These are phyloP conservation scores for Ganoderma resinaceum DNA, from an alignment of 1,284 basidiomycete genomes.

Conservation along the genomic window DNA sequence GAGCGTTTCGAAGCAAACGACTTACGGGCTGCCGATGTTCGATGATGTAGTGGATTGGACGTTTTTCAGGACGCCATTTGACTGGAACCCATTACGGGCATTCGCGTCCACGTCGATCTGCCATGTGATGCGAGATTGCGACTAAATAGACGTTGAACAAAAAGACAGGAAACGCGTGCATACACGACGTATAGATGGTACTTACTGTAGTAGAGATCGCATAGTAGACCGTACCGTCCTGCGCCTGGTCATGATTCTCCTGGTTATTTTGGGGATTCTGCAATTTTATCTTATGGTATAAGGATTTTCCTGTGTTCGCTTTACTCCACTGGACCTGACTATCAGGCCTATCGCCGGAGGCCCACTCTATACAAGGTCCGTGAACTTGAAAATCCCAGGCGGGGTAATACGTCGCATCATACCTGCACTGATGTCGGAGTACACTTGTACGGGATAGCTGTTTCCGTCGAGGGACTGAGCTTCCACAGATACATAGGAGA, in stretches of 20 bases:
- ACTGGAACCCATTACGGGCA: conserved; percentile 23
- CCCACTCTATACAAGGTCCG: conserved; percentile 24
- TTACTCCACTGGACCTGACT: conserved; percentile 28
- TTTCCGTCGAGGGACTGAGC: conserved; percentile 40
- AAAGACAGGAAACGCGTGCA: not conserved
- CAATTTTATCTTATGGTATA: conserved; percentile 32
- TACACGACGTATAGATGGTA: not conserved
- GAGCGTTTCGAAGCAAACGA: not conserved
- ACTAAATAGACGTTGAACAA: not conserved
- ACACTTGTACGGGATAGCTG: conserved; percentile 41
- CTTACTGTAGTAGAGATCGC: conserved; percentile 29
- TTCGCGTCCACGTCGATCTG: conserved; percentile 23
- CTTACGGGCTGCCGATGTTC: conserved; percentile 23
- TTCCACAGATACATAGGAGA: conserved; percentile 42
- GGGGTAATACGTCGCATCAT: not conserved
- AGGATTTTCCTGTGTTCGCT: conserved; percentile 9
- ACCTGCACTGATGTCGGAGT: conserved; percentile 45
- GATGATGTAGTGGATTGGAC: conserved; percentile 18
- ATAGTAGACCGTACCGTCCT: conserved; percentile 33
- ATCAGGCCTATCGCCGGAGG: conserved; percentile 26
- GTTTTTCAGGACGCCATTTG: conserved; percentile 23
- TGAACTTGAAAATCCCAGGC: not conserved
- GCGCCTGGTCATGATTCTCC: conserved; percentile 32
- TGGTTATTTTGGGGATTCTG: conserved; percentile 21
- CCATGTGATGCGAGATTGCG: conserved; percentile 28